These are phyloP conservation scores for Kluyveromyces aestuarii DNA, from an alignment of 805 yeast species.

Conservation along the genomic window DNA sequence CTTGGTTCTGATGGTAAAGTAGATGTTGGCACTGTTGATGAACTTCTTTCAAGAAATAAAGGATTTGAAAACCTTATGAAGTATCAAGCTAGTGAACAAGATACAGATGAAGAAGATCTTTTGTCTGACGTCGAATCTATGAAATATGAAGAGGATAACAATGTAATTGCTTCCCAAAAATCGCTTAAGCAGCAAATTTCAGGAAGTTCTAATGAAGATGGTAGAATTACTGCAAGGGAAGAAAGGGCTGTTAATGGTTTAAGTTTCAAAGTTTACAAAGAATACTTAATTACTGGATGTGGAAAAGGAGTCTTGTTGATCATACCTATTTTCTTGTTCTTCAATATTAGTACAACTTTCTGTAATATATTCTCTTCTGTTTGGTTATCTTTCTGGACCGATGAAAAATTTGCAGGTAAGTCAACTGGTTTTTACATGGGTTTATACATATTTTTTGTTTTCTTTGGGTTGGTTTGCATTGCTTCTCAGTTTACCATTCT, in stretches of 20 bases:
- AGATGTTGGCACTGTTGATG: conserved; percentile 51
- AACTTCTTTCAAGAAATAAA: conserved; percentile 36
- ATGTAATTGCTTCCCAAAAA: conserved; percentile 1
- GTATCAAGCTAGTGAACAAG: conserved; percentile 30
- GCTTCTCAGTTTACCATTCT: conserved; percentile 23
- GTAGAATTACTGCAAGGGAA: conserved; percentile 38
- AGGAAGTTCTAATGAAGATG: conserved; percentile 8
- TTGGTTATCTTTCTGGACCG: conserved; percentile 85
- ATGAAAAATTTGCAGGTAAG: conserved; percentile 38
- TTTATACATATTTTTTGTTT: conserved; percentile 53
- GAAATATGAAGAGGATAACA: conserved; percentile 27
- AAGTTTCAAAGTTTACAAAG: conserved; percentile 37
- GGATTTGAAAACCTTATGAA: conserved; percentile 46
- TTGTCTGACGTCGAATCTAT: conserved; percentile 14
- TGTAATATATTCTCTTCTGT: conserved; percentile 27
- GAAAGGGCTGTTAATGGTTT: conserved; percentile 52
- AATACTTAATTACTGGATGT: conserved; percentile 47
- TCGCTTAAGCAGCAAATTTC: background rate
- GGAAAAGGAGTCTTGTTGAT: conserved; percentile 31
- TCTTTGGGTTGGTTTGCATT: conserved; percentile 38
- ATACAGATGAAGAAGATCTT: conserved; percentile 20
- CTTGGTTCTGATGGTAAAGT: conserved; percentile 55
- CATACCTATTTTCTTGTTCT: conserved; percentile 16
- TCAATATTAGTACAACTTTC: conserved; percentile 23
- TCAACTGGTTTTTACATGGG: conserved; percentile 65